Conservation (phyloP, 805 yeast species). For the Ogataea nitratoaversa region DNA sequence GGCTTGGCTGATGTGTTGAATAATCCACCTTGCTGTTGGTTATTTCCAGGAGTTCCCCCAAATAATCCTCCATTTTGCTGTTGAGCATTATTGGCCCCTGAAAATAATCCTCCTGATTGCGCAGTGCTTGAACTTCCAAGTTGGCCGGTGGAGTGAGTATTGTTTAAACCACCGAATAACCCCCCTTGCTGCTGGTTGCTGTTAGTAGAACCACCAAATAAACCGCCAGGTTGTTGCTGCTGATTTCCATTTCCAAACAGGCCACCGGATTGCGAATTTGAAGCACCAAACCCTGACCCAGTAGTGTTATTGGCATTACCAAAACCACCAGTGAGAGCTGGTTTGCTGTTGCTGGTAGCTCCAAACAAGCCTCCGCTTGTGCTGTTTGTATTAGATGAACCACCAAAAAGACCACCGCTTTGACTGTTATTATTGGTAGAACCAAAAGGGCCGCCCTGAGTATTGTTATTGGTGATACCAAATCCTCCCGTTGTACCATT, state of each 20-base stretch:
- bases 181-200: constrained; percentile 7
- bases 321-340: constrained; percentile 21
- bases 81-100: constrained; percentile 18
- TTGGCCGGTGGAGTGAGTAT: constrained; percentile 23
- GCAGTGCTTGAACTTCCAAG: constrained; percentile 27
- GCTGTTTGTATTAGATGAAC: constrained; percentile 5
- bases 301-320: constrained; percentile 17
- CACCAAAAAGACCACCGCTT: constrained; percentile 25
- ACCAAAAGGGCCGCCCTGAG: constrained; percentile 11
- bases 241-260: constrained; percentile 27
- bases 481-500: constrained; percentile 32
- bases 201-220: constrained; percentile 38
- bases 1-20: constrained; percentile 36
- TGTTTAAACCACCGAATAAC: constrained; percentile 5
- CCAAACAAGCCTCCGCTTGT: not conserved
- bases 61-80: constrained; percentile 27
- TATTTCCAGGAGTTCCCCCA: constrained; percentile 27
- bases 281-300: constrained; percentile 2
- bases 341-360: constrained; percentile 1
- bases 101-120: constrained; percentile 31
- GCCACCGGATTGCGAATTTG: constrained; percentile 22
- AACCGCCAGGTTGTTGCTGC: constrained; percentile 25
- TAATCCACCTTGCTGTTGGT: constrained; percentile 32
- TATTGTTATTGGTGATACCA: constrained; percentile 31
- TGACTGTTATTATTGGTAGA: constrained; percentile 12